phyloP scores from a whole-genome alignment of 2,329 filamentous ascomycete species.

The Pezicula rhizophila region DNA sequence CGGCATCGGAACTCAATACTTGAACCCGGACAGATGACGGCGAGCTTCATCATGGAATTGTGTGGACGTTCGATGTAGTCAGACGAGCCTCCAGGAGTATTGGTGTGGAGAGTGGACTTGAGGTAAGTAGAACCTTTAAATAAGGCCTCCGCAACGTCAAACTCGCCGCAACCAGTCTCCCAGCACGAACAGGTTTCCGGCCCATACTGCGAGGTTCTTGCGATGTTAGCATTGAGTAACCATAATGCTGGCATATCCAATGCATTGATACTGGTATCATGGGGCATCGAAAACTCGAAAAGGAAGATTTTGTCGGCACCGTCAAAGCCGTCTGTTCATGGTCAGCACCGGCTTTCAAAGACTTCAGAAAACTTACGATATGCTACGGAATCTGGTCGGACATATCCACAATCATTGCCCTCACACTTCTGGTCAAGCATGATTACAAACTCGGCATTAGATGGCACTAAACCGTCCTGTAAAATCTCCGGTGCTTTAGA shows the following conservation, averaged over 20 bases:
- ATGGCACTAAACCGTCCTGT: slow-evolving; percentile 40
- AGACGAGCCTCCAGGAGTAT: slow-evolving; percentile 57
- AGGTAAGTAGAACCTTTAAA: slow-evolving; percentile 56
- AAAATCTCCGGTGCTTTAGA: slow-evolving; percentile 43
- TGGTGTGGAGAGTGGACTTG: slow-evolving; percentile 66
- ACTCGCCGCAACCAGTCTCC: slow-evolving; percentile 67
- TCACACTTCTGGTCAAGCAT: slow-evolving; percentile 44
- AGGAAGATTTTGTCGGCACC: slow-evolving; percentile 68
- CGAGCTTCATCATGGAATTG: slow-evolving; percentile 53
- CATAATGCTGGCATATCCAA: slow-evolving; percentile 62
- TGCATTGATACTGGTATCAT: slow-evolving; percentile 44
- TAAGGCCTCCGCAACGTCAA: slow-evolving; percentile 70
- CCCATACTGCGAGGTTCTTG: neutral
- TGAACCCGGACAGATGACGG: slow-evolving; percentile 57
- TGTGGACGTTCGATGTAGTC: slow-evolving; percentile 68
- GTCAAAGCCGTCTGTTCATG: slow-evolving; percentile 56
- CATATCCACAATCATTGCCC: slow-evolving; percentile 38
- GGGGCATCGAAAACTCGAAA: slow-evolving; percentile 68
- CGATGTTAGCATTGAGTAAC: slow-evolving; percentile 37
- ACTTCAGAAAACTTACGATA: slow-evolving; percentile 35
- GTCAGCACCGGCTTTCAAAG: slow-evolving; percentile 1
- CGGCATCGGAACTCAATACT: slow-evolving; percentile 33
- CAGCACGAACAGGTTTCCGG: neutral
- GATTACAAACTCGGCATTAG: slow-evolving; percentile 43
- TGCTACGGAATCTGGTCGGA: slow-evolving; percentile 41